Conservation (phyloP, 1,139 yeast genomes). For the Casaregolazyma suthepensis region DNA sequence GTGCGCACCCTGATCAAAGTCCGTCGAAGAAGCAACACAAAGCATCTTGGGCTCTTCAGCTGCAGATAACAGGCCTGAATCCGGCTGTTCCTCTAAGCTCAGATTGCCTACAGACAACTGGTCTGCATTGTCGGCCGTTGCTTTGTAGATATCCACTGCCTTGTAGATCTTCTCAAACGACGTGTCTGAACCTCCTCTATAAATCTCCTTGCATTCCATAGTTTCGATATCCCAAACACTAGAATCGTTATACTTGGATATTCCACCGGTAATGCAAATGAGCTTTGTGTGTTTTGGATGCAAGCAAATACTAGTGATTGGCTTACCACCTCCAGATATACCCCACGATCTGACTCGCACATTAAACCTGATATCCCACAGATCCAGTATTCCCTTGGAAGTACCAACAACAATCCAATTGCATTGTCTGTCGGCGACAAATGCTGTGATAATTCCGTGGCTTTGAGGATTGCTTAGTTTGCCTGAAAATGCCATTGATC, state of each 20-base stretch:
- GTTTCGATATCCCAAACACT: conserved; percentile 74
- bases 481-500: conserved; percentile 46
- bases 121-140: background rate
- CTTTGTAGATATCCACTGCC: conserved; percentile 9
- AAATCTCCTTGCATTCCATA: conserved; percentile 55
- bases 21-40: conserved; percentile 27
- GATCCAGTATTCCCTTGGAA: conserved; percentile 57
- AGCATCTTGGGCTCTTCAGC: conserved; percentile 12
- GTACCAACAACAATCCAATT: conserved; percentile 75
- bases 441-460: conserved; percentile 60
- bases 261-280: conserved; percentile 63
- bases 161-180: conserved; percentile 10
- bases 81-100: background rate
- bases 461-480: conserved; percentile 49
- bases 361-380: conserved; percentile 79
- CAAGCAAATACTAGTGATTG: conserved; percentile 42
- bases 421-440: conserved; percentile 49
- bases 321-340: conserved; percentile 40
- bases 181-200: conserved; percentile 19
- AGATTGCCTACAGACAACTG: background rate
- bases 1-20: conserved; percentile 17
- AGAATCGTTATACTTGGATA: conserved; percentile 47
- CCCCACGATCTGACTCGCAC: conserved; percentile 58
- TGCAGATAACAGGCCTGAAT: background rate
- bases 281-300: conserved; percentile 41